A percentile compares a stretch with the other conserved stretches of the same genome.
Evolutionary conservation across 192 early-diverging fungal species (phyloP).

Genomic region (Cetraspora pellucida): DNA sequence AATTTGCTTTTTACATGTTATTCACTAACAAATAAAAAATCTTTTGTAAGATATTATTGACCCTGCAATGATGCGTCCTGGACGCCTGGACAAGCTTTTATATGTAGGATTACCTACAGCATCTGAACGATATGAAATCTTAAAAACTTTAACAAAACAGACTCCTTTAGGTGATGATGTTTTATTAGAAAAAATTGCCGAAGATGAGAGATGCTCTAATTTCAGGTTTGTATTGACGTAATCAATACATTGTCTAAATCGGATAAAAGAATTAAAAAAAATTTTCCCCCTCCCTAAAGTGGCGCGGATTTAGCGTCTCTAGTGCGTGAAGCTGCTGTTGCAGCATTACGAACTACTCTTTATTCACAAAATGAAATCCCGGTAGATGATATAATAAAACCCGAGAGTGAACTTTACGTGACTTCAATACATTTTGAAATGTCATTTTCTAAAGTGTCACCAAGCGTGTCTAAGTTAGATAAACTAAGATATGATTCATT

Average conservation of each 20-base stretch:
- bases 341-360: slow-evolving; percentile 71
- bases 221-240: slow-evolving; percentile 43
- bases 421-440: slow-evolving; percentile 68
- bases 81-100: slow-evolving; percentile 95
- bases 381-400: slow-evolving; percentile 3
- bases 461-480: slow-evolving; percentile 73
- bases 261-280: not conserved
- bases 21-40: not conserved
- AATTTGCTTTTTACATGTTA: not conserved
- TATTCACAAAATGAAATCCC: slow-evolving; percentile 45
- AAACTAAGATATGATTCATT: slow-evolving; percentile 50
- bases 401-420: slow-evolving; percentile 54
- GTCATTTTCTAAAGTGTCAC: slow-evolving; percentile 80
- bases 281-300: slow-evolving; percentile 36
- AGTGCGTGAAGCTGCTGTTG: slow-evolving; percentile 79
- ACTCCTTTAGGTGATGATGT: slow-evolving; percentile 74
- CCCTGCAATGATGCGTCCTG: slow-evolving; percentile 96
- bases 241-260: not conserved
- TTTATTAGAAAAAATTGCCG: slow-evolving; percentile 59
- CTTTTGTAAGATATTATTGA: slow-evolving; percentile 81
- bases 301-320: slow-evolving; percentile 80
- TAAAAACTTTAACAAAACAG: slow-evolving; percentile 75
- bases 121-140: slow-evolving; percentile 80
- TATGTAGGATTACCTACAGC: slow-evolving; percentile 92
- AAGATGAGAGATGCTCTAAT: slow-evolving; percentile 67